Evolutionary conservation across 225 moss, liverwort and hornwort species (phyloP).

Genomic region (Takakia lepidozioides): DNA sequence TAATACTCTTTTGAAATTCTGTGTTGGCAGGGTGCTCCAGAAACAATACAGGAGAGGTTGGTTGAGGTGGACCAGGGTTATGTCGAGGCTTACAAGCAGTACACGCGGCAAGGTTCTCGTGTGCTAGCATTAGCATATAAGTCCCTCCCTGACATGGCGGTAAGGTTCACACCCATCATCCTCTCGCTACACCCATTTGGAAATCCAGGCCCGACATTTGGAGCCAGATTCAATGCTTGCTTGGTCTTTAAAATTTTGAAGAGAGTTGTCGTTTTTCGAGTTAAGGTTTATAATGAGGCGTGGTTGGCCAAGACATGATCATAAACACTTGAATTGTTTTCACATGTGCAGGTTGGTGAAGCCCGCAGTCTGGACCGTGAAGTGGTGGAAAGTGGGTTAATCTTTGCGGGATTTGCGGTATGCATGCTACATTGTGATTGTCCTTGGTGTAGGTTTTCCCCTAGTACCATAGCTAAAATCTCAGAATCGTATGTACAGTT

Average conservation of each 20-base stretch:
- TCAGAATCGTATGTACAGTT: no score
- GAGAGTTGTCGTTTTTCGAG: background rate
- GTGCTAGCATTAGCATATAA: constrained; percentile 94
- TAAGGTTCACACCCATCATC: constrained; percentile 23
- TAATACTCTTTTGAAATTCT: background rate
- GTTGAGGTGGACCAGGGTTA: constrained; percentile 54
- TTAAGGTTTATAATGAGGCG: no score
- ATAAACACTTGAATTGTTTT: no score
- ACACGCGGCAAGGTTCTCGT: constrained; percentile 95
- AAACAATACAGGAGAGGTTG: constrained; percentile 89
- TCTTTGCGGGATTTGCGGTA: constrained; percentile 91
- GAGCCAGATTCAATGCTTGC: no score
- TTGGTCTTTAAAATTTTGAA: no score
- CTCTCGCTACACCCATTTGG: no score
- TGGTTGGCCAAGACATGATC: no score
- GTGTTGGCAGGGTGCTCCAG: constrained; percentile 85
- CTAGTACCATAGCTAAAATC: no score
- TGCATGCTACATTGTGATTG: constrained; percentile 4
- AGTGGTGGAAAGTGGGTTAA: constrained; percentile 60
- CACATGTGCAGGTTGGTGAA: constrained; percentile 68
- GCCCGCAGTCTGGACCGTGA: constrained; percentile 83
- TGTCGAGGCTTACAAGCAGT: constrained; percentile 79
- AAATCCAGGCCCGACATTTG: no score
- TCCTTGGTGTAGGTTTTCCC: background rate
- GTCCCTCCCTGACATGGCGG: constrained; percentile 79